phyloP scores from a whole-genome alignment of 2,329 filamentous ascomycete genomes.

The Calonectria henricotiae region DNA sequence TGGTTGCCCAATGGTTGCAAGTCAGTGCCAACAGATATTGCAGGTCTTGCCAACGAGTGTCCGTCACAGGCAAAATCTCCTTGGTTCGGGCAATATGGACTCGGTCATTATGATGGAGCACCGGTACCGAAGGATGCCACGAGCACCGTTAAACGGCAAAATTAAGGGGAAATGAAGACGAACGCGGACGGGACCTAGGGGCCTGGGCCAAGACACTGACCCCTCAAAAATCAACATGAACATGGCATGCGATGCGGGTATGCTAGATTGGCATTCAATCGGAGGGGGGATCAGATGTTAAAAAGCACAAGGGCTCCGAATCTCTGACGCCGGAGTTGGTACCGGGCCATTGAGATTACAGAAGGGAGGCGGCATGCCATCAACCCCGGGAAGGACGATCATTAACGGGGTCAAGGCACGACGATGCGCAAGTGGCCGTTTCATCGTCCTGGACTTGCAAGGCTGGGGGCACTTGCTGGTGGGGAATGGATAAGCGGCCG shows the following conservation, averaged over 20 bases:
- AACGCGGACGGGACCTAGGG: constrained; percentile 15
- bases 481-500: constrained; percentile 38
- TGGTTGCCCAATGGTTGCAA: constrained; percentile 44
- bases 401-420: constrained; percentile 34
- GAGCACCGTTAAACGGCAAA: constrained; percentile 17
- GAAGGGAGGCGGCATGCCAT: constrained; percentile 42
- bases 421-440: constrained; percentile 41
- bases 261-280: constrained; percentile 36
- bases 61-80: constrained; percentile 30
- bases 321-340: constrained; percentile 35
- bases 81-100: constrained; percentile 35
- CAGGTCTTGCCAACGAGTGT: constrained; percentile 30
- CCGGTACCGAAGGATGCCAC: constrained; percentile 22
- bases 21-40: constrained; percentile 38
- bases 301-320: constrained; percentile 28
- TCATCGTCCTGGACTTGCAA: constrained; percentile 43
- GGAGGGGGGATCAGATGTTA: constrained; percentile 32
- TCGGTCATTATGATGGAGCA: constrained; percentile 18
- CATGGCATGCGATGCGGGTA: constrained; percentile 23
- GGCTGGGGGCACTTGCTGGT: constrained; percentile 38
- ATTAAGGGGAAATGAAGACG: constrained; percentile 4
- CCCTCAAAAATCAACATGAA: constrained; percentile 9
- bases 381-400: constrained; percentile 36
- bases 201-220: constrained; percentile 16
- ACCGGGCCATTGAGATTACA: constrained; percentile 41